Conservation (phyloP, 257 asterid species). For the Solanum appendiculatum region DNA sequence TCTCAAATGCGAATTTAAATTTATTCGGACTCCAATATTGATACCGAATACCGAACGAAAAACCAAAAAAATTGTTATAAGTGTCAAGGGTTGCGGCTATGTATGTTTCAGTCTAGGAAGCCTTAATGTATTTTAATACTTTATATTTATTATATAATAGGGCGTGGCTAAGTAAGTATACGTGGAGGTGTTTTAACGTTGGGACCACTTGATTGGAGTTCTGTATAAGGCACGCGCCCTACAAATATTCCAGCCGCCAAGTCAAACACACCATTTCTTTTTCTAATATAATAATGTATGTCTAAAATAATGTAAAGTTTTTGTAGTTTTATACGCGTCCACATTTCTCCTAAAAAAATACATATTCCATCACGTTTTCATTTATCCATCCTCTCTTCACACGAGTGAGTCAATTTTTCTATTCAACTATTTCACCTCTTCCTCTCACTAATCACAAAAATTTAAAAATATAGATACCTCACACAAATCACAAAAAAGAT, state of each 20-base stretch:
- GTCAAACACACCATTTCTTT: conserved; percentile 3
- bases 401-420: background rate
- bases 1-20: too few species aligned
- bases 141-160: background rate
- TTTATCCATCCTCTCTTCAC: background rate
- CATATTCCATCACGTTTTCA: conserved; percentile 32
- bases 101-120: background rate
- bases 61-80: background rate
- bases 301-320: background rate
- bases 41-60: too few species aligned
- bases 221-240: conserved; percentile 33
- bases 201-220: conserved; percentile 60
- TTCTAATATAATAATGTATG: too few species aligned
- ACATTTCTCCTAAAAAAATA: background rate
- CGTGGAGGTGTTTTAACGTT: conserved; percentile 26
- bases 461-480: too few species aligned
- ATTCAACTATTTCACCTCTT: background rate
- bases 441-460: background rate
- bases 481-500: too few species aligned
- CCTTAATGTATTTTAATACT: background rate
- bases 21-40: too few species aligned
- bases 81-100: background rate
- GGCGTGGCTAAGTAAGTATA: conserved; percentile 3
- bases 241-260: conserved; percentile 42
- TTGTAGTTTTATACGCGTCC: background rate